Evolutionary conservation across 1,284 basidiomycete species (phyloP).

Genomic region (Paramarasmius palmivorus): DNA sequence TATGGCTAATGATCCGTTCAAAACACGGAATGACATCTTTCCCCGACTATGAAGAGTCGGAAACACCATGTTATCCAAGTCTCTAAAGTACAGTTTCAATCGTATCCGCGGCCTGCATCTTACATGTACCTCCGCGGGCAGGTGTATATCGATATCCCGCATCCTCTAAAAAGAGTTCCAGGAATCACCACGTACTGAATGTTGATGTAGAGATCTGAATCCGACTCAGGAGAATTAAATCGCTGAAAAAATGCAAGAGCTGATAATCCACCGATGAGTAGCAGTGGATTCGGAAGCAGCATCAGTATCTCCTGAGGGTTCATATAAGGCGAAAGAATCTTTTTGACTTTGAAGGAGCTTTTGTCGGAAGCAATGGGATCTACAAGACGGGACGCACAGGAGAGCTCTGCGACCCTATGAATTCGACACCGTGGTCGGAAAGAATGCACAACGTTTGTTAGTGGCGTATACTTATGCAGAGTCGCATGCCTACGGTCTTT

Average conservation of each 20-base stretch:
- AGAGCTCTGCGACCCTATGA: too few relatives aligned
- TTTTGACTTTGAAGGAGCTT: neutral
- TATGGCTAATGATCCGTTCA: too few relatives aligned
- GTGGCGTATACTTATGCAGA: too few relatives aligned
- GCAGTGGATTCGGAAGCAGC: neutral
- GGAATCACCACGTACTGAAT: neutral
- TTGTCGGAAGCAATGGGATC: too few relatives aligned
- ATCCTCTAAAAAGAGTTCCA: neutral
- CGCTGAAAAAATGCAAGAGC: too few relatives aligned
- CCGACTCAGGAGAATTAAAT: neutral
- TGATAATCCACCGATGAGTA: neutral
- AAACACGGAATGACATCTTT: too few relatives aligned
- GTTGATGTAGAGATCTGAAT: neutral
- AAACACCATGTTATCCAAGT: neutral
- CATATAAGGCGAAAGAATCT: neutral
- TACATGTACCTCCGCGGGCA: neutral
- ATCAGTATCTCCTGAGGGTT: neutral
- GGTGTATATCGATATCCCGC: neutral
- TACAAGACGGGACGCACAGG: too few relatives aligned
- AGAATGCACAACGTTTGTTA: too few relatives aligned
- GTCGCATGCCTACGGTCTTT: too few relatives aligned
- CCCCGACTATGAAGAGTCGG: too few relatives aligned
- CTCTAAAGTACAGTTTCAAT: neutral
- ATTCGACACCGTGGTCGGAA: too few relatives aligned
- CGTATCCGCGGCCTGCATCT: neutral